Percentiles rank a stretch among this genome's conserved stretches.
Evolutionary conservation across 352 stramenopile species (phyloP).

Genomic region (Phytophthora pluvialis): DNA sequence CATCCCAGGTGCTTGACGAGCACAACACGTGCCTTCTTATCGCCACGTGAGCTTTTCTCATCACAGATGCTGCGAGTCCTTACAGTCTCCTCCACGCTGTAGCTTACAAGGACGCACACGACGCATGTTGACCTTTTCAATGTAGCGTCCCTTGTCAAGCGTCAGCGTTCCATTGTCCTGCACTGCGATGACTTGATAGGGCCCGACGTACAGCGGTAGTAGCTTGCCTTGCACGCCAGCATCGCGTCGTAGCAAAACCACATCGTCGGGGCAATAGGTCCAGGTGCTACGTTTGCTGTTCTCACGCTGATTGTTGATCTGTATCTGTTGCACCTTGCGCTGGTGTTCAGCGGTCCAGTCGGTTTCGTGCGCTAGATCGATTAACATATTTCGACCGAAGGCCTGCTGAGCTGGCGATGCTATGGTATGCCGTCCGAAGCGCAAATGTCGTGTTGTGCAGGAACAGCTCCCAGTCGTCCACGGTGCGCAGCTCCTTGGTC

Average conservation of each 20-base stretch:
- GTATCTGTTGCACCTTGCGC: not conserved
- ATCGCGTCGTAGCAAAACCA: not conserved
- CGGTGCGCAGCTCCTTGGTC: not conserved
- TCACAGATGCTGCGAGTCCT: not conserved
- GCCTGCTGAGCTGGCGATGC: slow-evolving; percentile 2
- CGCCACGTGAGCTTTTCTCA: not conserved
- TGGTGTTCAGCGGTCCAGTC: slow-evolving; percentile 1
- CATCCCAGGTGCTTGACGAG: not conserved
- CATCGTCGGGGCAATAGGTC: not conserved
- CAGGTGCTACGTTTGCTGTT: not conserved
- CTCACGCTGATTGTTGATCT: not conserved
- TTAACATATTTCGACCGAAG: slow-evolving; percentile 4
- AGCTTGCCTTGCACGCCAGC: not conserved
- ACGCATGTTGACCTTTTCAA: slow-evolving; percentile 7
- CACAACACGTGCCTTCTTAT: not conserved
- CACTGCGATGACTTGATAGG: not conserved
- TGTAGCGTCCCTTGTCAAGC: slow-evolving; percentile 8
- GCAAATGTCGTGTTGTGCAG: slow-evolving; percentile 11
- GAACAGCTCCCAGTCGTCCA: slow-evolving; percentile 2
- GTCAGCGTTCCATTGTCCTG: slow-evolving; percentile 4
- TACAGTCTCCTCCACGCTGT: slow-evolving; percentile 11
- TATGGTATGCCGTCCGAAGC: not conserved
- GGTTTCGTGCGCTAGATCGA: slow-evolving; percentile 1
- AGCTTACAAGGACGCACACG: not conserved
- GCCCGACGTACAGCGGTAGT: not conserved